Conservation (phyloP, 139 green algal genomes). For the Tetraselmis chui region DNA sequence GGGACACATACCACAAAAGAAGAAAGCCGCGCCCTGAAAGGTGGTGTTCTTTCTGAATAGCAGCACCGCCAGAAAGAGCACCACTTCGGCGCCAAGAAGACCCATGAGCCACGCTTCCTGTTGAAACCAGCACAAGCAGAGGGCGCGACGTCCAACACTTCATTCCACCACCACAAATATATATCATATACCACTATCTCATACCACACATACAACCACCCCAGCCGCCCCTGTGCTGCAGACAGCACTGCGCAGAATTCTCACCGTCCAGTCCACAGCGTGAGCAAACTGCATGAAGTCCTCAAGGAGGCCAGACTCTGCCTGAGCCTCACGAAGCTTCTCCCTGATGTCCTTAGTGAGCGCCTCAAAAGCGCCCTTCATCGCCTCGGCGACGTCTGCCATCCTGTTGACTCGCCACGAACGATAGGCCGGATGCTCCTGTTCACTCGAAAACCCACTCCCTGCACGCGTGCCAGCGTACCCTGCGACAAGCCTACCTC, state of each 20-base stretch:
- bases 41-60: slow-evolving; percentile 16
- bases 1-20: not conserved
- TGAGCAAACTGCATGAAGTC: slow-evolving; percentile 25
- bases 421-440: slow-evolving; percentile 20
- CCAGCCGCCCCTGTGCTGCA: not conserved
- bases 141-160: not conserved
- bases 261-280: slow-evolving; percentile 44
- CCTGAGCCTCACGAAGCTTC: slow-evolving; percentile 18
- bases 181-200: not conserved
- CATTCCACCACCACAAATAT: not conserved
- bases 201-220: not conserved
- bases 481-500: slow-evolving; percentile 14
- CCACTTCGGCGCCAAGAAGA: slow-evolving; percentile 29
- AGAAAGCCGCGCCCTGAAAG: slow-evolving; percentile 25
- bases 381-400: not conserved
- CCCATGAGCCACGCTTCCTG: slow-evolving; percentile 43
- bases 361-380: slow-evolving; percentile 6
- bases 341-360: slow-evolving; percentile 19
- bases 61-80: slow-evolving; percentile 29
- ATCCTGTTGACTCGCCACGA: slow-evolving; percentile 34
- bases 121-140: not conserved
- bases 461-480: slow-evolving; percentile 17
- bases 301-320: slow-evolving; percentile 21
- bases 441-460: slow-evolving; percentile 18
- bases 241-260: not conserved